Evolutionary conservation across 2,329 filamentous ascomycete species (phyloP), one percentile per base, ranked within the genome.

Genomic region (Trichophyton mentagrophytes): DNA sequence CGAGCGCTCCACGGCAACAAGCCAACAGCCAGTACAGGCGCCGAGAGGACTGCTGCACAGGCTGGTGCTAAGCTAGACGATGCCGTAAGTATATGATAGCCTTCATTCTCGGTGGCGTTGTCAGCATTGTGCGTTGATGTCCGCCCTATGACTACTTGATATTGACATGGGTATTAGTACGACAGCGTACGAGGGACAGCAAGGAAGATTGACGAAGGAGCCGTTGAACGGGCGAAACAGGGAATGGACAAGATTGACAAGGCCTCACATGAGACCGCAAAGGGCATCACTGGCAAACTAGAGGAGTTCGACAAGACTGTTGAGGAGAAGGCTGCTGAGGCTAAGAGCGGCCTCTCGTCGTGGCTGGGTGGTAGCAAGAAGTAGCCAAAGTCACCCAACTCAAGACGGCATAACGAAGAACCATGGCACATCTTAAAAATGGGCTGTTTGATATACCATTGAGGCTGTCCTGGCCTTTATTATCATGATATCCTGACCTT

Each of bases 281-380:
- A 72, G 62, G 75, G 80, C 61, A 64, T 82, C 65, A 78, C 80
- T 66, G 70, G 70, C 53, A 77, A 78, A 8, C 76, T 93, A 58
- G 87, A 96, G 74, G 83, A 87, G 73, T 86, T 91, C 68, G 91
- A 96, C 76, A 83, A 84, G 69, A 90, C 85, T 66, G 86, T 96
- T 59, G 88, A 91, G 78, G 79, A 88, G 66, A 85, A 85, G 66
- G 84, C 90, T 3, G 76, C 85, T 58, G 87, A 96, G 79, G 88
- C 90, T 51, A 96, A 96, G 84, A 83, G 85, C 68, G 87, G 87
- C 65, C 74, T 95, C 68, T 88, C 87, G 47, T 83, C 87, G 72
- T 96, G 90, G 91, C 95, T 96, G 69, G 86, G 90, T 22, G 78
- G 71, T 30, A 65, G 64, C 61, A 65, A 65, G 27, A 55, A 55